Evolutionary conservation across 108 stramenopile species (phyloP), one percentile per base, ranked within the genome.

Genomic region (Seminavis robusta): DNA sequence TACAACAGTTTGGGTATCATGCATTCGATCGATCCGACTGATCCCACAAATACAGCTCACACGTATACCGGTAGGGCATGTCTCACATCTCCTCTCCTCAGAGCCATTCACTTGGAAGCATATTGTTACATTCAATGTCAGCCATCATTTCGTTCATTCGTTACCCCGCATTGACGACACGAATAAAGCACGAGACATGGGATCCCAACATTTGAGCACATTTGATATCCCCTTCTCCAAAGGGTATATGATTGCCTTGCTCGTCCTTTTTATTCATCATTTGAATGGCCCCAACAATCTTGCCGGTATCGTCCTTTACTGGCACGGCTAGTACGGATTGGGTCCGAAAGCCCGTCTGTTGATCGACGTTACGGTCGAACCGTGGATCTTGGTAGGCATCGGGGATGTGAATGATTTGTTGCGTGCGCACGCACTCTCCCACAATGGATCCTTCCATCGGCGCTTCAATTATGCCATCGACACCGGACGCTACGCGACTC

Each of bases 351-450:
- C 83, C 83, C 20, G 85, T 81, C 54, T 56, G 43, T 19, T 52
- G 53, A 51, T 87, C 89, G 25, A 84, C 61, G 6, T 57, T 58
- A 44, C 33, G 59, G 46, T 86, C 69, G 65, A 90, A 90, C 9
- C 73, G 48, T 19, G 41, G 25, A 50, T 80, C 79, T 36, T 78
- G 47, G 48, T 84, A 81, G 1, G 79, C 83, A 49, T 84, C 67
- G 11, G 53, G 40, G 36, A 81, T 73, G 59, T 81, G 79, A 17
- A 80, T 50, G 1, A 81, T 26, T 17, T 67, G 23, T 27, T 53
- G 56, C 34, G 33, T 68, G 8, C 34, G 20, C 8, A 77, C 61
- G 36, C 67, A 64, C 13, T 50, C 56, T n/a, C 83, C 83, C 24
- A 64, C 71, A 37, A 80, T 65, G 0, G 77, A 76, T 26, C 48